These are phyloP conservation scores for Tulasnella sp. DNA, from an alignment of 768 basidiomycete species.

Conservation along the genomic window DNA sequence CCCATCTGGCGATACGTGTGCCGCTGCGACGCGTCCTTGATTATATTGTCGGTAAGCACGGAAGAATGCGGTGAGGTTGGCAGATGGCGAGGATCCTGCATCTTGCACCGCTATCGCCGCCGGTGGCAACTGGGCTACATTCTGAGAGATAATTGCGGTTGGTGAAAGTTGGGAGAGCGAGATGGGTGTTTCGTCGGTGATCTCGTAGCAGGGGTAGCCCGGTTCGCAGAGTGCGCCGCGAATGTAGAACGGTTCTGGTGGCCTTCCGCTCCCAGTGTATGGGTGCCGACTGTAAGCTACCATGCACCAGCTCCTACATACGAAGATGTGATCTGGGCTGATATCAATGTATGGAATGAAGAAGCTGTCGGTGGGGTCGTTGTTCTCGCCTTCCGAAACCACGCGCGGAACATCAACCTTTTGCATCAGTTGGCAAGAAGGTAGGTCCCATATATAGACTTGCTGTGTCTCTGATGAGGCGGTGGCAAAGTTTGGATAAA, in stretches of 20 bases:
- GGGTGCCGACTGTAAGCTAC: neutral
- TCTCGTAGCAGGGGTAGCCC: no score
- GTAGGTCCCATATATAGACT: conserved; percentile 54
- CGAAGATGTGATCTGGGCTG: conserved; percentile 32
- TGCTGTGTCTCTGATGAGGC: conserved; percentile 27
- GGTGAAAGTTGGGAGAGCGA: neutral
- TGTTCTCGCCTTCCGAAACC: neutral
- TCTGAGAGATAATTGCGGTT: neutral
- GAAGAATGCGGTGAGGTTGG: neutral
- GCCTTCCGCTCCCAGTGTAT: neutral
- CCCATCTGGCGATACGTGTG: conserved; percentile 31
- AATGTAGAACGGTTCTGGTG: no score
- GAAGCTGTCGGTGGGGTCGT: conserved; percentile 19
- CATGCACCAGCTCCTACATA: neutral
- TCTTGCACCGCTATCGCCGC: neutral
- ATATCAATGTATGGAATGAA: conserved; percentile 55
- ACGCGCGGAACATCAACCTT: conserved; percentile 27
- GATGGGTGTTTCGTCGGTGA: neutral
- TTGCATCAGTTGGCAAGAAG: conserved; percentile 37
- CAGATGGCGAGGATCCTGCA: neutral
- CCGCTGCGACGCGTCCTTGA: conserved; percentile 22
- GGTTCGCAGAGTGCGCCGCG: no score
- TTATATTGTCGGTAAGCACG: neutral
- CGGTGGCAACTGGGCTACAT: neutral
- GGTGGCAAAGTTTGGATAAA: conserved; percentile 51